Base-by-base conservation (phyloP, 306 rosid species). In the Notholithocarpus densiflorus region DNA sequence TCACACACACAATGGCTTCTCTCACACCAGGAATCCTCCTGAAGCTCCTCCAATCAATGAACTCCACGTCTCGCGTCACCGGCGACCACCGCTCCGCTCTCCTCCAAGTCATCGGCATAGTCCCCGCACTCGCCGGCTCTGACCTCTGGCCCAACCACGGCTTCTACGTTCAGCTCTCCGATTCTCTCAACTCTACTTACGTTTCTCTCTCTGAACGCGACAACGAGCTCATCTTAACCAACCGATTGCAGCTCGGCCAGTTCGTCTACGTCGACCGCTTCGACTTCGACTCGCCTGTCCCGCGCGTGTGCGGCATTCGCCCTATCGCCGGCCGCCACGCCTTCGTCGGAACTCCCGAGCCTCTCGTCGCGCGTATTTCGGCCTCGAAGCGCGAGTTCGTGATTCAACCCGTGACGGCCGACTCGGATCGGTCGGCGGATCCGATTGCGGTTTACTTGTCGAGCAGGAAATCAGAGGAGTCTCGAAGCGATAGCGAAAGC, bases 31-130 rank as follows among this genome's bases (percentile, higher is more conserved):
- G 99, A 48, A 88, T 95, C 60, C 88, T 95, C 14, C 89, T 95
- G 6, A 93, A 89, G 57, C 91, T 95, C 14, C 83, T 95, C 20
- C 97, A 91, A 68, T 90, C 94, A 21, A 95, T 95, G 94, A 95
- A 93, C 80, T 88, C 92, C 69, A 71, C 89, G 55, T 83, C 88
- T 72, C 87, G 94, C n/a, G 99, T 95, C 71, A 95, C 98, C 70
- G 98, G 99, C 15, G 99, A 95, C 85, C 99, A 95, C 89, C 96
- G 99, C 48, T 95, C 98, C 1, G 91, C 99, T 8, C 96, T 95
- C 54, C 96, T 95, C 14, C 99, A 95, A 61, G 92, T 95, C 32
- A 90, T 89, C 62, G 99, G 99, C 2, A 95, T 95, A 32, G 96
- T 95, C 23, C 99, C 99, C 0, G 93, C 98, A 5, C 93, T 93